These are phyloP conservation scores for Ashbya aceris DNA, from an alignment of 1,139 yeast genomes.

Conservation along the genomic window DNA sequence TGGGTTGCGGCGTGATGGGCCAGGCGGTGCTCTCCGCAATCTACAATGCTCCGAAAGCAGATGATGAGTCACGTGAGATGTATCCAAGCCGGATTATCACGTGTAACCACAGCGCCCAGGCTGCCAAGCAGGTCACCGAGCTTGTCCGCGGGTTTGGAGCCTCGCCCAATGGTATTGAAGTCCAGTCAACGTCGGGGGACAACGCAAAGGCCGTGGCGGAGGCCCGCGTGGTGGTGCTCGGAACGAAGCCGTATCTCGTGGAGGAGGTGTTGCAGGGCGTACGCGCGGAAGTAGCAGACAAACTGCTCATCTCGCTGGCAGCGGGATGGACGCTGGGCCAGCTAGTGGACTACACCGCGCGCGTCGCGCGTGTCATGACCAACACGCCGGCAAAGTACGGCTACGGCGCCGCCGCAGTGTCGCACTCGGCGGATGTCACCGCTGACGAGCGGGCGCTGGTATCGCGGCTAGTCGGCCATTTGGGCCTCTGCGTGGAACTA, in stretches of 20 bases:
- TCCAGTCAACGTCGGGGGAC: slow-evolving; percentile 46
- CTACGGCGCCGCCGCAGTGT: slow-evolving; percentile 85
- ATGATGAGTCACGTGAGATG: slow-evolving; percentile 28
- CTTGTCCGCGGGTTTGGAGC: slow-evolving; percentile 36
- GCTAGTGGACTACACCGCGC: slow-evolving; percentile 43
- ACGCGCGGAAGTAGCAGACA: slow-evolving; percentile 38
- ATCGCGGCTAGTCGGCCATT: slow-evolving; percentile 49
- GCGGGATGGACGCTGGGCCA: slow-evolving; percentile 88
- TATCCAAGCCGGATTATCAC: slow-evolving; percentile 64
- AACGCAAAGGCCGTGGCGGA: slow-evolving; percentile 51
- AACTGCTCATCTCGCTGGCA: slow-evolving; percentile 68
- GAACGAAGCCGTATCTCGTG: slow-evolving; percentile 79
- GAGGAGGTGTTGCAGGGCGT: slow-evolving; percentile 44
- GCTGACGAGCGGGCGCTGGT: slow-evolving; percentile 44
- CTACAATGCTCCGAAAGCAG: slow-evolving; percentile 35
- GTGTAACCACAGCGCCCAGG: slow-evolving; percentile 53
- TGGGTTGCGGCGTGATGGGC: slow-evolving; percentile 96
- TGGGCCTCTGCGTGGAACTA: slow-evolving; percentile 63
- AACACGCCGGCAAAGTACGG: slow-evolving; percentile 94
- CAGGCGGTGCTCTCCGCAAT: slow-evolving; percentile 89
- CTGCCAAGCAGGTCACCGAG: slow-evolving; percentile 37
- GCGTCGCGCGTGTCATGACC: slow-evolving; percentile 89
- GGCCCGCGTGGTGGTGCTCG: slow-evolving; percentile 68
- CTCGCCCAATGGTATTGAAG: slow-evolving; percentile 34
- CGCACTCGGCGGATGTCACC: slow-evolving; percentile 48